phyloP scores from a whole-genome alignment of 1,284 basidiomycete species.

The Fomitopsis schrenkii region DNA sequence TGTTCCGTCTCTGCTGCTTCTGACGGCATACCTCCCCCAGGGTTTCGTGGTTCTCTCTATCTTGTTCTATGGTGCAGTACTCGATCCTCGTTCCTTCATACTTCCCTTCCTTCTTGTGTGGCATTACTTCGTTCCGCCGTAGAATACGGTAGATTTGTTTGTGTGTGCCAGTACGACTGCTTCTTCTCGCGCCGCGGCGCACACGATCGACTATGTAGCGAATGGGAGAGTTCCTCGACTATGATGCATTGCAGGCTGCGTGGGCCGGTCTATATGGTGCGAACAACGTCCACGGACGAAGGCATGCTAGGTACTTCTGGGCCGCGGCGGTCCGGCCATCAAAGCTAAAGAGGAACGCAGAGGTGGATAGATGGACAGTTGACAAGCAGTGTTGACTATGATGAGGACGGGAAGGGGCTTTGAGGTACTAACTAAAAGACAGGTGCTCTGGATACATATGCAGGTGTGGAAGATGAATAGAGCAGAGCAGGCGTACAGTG shows the following conservation, averaged over 20 bases:
- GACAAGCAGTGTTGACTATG: not conserved
- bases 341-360: not conserved
- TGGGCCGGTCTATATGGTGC: not conserved
- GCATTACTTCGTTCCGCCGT: not conserved
- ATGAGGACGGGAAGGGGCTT: not conserved
- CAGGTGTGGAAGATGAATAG: not conserved
- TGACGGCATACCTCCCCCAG: not conserved
- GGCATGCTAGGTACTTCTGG: not conserved
- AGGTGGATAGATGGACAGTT: constrained; percentile 1
- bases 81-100: not conserved
- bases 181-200: not conserved
- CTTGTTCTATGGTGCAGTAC: not conserved
- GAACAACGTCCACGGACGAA: not conserved
- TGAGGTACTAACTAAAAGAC: constrained; percentile 3
- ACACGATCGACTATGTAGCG: not conserved
- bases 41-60: not conserved
- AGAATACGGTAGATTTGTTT: not conserved
- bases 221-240: not conserved
- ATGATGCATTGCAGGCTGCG: not conserved
- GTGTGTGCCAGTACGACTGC: not conserved
- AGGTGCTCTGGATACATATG: constrained; percentile 9
- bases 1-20: not conserved
- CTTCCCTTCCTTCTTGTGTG: not conserved
- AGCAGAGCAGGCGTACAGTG: constrained; percentile 4
- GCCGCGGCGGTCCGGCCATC: not conserved